phyloP scores from a whole-genome alignment of 139 green algal genomes.

The Closterium sp. region DNA sequence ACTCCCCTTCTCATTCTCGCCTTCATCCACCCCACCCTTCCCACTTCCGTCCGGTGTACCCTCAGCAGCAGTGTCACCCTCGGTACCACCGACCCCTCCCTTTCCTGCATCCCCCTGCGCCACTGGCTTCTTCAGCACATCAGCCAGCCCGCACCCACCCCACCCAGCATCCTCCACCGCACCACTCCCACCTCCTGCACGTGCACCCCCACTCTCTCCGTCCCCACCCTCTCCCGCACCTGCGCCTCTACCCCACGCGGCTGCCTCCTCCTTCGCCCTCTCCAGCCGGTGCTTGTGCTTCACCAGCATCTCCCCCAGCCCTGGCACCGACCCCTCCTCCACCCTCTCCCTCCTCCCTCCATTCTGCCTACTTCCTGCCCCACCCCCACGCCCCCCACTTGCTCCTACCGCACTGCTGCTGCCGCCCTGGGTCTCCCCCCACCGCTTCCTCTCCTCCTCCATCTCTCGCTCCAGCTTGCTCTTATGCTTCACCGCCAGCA shows the following conservation, averaged over 20 bases:
- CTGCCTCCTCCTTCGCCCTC: slow-evolving; percentile 27
- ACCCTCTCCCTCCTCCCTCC: neutral
- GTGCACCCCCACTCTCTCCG: neutral
- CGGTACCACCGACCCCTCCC: neutral
- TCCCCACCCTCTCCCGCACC: neutral
- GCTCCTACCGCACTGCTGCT: neutral
- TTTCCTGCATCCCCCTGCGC: slow-evolving; percentile 34
- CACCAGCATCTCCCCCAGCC: slow-evolving; percentile 29
- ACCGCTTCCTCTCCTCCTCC: neutral
- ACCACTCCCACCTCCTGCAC: neutral
- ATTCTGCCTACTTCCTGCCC: neutral
- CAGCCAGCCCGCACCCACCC: neutral
- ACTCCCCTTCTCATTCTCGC: neutral
- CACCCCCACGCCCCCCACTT: neutral
- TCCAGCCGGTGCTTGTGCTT: slow-evolving; percentile 38
- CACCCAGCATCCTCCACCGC: neutral
- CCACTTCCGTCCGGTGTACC: neutral
- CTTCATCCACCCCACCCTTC: neutral
- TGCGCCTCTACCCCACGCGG: neutral
- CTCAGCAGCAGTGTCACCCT: neutral
- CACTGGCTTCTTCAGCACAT: slow-evolving; percentile 28
- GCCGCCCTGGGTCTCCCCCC: neutral
- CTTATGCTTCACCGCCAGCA: neutral
- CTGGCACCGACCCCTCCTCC: neutral
- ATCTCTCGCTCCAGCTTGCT: slow-evolving; percentile 4